Evolutionary conservation across 2,329 filamentous ascomycete species (phyloP), one percentile per base, ranked within the genome.

Genomic region (Talaromyces sp.): DNA sequence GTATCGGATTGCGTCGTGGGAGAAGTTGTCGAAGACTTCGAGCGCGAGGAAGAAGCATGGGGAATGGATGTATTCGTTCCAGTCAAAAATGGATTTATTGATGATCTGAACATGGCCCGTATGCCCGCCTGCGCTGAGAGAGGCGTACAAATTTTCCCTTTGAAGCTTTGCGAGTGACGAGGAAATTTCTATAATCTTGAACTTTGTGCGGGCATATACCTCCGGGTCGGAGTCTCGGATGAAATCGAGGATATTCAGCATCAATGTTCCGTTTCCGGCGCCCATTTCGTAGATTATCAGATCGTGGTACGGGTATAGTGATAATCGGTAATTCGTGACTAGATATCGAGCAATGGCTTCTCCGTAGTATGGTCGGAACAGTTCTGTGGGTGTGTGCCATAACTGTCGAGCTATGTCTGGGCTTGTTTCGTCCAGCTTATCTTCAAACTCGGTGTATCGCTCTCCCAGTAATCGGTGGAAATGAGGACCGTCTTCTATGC

Each of bases 201-300:
- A 99, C 69, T 91, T 89, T 5, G 94, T 99, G 59, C 94, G 86
- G 66, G 89, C 88, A 75, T 99, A 99, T 33, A 99, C 93, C 63
- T 92, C 89, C 0, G 92, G 91, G 67, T 97, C 89, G 45, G 87
- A 82, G 63, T 89, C 87, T 62, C 92, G 89, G 72, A 99, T 96
- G 74, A 95, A 96, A 79, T 99, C 93, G 61, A 99, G 82, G 59
- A 99, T 92, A 74, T 99, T 99, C 70, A 94, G 82, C 94, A 99
- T 99, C 70, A 99, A 83, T 0, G 95, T 99, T 62, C 94, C 94
- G 67, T 96, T 93, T 66, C 94, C 94, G 39, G 94, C 94, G 54
- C 94, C 94, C 89, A 99, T 96, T 73, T 99, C 94, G 81, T 97
- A 99, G 73, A 99, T 95, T 67, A 96, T 89, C 54, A 99, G 83